phyloP scores from a whole-genome alignment of 345 rosid species.

The Limnanthes douglasii region DNA sequence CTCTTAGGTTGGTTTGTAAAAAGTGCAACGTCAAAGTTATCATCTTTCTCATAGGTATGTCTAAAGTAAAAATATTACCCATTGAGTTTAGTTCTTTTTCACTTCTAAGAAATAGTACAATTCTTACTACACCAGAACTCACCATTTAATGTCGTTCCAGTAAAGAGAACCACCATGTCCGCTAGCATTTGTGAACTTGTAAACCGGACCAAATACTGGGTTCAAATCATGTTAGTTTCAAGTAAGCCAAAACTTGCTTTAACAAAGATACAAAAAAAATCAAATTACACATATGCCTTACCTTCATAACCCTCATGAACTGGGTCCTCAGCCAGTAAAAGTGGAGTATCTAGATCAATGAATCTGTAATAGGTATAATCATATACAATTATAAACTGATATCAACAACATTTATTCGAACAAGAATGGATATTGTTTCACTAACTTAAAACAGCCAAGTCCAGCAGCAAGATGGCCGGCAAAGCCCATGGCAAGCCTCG shows the following conservation, averaged over 20 bases:
- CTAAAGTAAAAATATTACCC: no score
- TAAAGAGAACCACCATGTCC: conserved; percentile 78
- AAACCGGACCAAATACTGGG: conserved; percentile 57
- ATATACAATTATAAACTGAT: neutral
- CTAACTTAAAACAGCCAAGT: conserved; percentile 71
- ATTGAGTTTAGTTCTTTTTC: no score
- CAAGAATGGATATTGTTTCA: conserved; percentile 3
- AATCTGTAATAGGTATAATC: conserved; percentile 25
- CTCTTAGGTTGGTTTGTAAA: no score
- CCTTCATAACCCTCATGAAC: conserved; percentile 83
- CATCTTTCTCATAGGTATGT: no score
- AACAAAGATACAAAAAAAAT: conserved; percentile 4
- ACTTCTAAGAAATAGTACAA: no score
- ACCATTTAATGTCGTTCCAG: conserved; percentile 47
- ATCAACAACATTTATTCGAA: neutral
- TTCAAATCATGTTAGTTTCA: neutral
- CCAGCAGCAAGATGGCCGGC: conserved; percentile 95
- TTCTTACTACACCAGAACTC: no score
- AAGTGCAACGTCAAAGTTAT: no score
- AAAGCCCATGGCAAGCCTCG: conserved; percentile 88
- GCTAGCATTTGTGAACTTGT: conserved; percentile 56
- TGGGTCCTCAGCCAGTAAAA: conserved; percentile 81
- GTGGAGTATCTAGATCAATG: conserved; percentile 82
- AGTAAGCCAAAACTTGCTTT: neutral
- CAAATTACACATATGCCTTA: no score